These are phyloP conservation scores for Bassia scoparia DNA, from an alignment of 148 eudicot species.

Conservation along the genomic window DNA sequence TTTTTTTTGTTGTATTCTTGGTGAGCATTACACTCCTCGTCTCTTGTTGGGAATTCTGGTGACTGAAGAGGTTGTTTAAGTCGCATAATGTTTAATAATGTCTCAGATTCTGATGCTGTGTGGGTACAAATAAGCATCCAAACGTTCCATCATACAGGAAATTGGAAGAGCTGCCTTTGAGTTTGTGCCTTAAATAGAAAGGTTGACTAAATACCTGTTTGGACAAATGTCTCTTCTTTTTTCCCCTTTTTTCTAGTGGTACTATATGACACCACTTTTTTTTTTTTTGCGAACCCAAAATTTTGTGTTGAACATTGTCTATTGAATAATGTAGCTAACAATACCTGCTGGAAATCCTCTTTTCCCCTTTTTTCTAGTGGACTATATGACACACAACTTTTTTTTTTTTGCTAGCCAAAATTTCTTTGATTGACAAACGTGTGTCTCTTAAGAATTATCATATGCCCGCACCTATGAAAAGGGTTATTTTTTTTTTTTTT, in stretches of 20 bases:
- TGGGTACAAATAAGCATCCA: slow-evolving; percentile 33
- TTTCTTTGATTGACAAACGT: too few relatives aligned
- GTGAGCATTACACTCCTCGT: slow-evolving; percentile 43
- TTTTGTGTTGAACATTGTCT: too few relatives aligned
- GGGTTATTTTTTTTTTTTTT: too few relatives aligned
- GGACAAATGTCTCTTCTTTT: not conserved
- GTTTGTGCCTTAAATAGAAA: slow-evolving; percentile 61
- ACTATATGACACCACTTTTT: not conserved
- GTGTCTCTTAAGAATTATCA: too few relatives aligned
- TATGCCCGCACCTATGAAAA: too few relatives aligned
- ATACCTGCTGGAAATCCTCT: too few relatives aligned
- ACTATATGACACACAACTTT: too few relatives aligned
- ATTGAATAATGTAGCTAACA: too few relatives aligned
- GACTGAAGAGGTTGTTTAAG: slow-evolving; percentile 4
- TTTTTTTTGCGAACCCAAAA: too few relatives aligned
- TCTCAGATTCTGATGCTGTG: slow-evolving; percentile 44
- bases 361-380: too few relatives aligned
- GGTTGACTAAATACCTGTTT: slow-evolving; percentile 36
- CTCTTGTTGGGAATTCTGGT: too few relatives aligned
- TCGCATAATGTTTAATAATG: slow-evolving; percentile 30
- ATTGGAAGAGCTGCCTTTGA: slow-evolving; percentile 75
- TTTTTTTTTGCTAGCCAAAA: too few relatives aligned
- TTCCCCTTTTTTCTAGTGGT: slow-evolving; percentile 4
- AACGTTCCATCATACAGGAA: slow-evolving; percentile 36
- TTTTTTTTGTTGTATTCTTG: slow-evolving; percentile 41